Conservation (phyloP, 495 filamentous ascomycete species). For the Penicillium robsamsonii region DNA sequence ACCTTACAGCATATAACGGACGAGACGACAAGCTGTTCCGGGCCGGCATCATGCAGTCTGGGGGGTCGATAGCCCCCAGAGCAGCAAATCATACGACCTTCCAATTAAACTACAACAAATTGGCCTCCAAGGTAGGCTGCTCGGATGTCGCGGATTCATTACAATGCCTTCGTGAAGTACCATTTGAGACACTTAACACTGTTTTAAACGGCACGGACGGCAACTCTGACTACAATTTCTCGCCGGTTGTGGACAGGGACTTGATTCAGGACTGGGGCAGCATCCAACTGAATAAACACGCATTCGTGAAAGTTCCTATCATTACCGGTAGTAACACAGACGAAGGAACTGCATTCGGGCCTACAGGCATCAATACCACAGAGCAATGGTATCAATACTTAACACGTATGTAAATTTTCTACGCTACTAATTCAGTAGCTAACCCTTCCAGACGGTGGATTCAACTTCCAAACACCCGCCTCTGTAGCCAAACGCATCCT, state of each 20-base stretch:
- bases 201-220: constrained; percentile 37
- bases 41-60: constrained; percentile 49
- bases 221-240: constrained; percentile 34
- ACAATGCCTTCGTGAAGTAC: constrained; percentile 47
- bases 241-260: constrained; percentile 50
- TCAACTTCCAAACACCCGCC: constrained; percentile 32
- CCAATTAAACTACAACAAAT: constrained; percentile 38
- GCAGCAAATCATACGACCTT: constrained; percentile 36
- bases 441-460: constrained; percentile 19
- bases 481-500: constrained; percentile 41
- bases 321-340: constrained; percentile 49
- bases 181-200: constrained; percentile 42
- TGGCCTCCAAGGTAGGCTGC: constrained; percentile 41
- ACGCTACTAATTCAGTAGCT: neutral
- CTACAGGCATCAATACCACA: constrained; percentile 45
- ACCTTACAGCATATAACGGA: constrained; percentile 53
- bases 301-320: constrained; percentile 50
- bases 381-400: constrained; percentile 46
- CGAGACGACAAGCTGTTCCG: constrained; percentile 45
- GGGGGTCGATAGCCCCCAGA: constrained; percentile 38
- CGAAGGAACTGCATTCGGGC: constrained; percentile 48
- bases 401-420: constrained; percentile 27
- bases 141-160: constrained; percentile 37
- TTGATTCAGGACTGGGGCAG: constrained; percentile 44
- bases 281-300: constrained; percentile 30